Conservation (phyloP, 306 rosid species). For the Hippophae tibetana region DNA sequence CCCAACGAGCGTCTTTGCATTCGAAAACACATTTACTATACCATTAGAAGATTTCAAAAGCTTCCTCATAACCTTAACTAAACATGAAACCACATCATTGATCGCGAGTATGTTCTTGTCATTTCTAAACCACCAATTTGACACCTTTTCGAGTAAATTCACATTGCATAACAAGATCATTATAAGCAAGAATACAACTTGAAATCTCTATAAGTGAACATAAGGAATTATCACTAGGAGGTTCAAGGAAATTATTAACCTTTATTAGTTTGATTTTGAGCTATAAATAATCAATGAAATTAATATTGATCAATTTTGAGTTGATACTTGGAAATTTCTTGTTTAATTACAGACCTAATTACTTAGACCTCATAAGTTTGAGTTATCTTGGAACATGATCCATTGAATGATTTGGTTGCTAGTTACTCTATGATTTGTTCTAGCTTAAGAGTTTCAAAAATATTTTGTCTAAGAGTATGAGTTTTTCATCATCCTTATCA, state of each 20-base stretch:
- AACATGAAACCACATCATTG: conserved; percentile 79
- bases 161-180: conserved; percentile 89
- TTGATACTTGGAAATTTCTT: too few species aligned
- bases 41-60: conserved; percentile 58
- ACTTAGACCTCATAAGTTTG: too few species aligned
- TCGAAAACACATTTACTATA: conserved; percentile 34
- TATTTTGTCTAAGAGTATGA: too few species aligned
- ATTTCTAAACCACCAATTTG: conserved; percentile 79
- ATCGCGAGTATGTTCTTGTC: conserved; percentile 83
- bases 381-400: too few species aligned
- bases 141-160: conserved; percentile 66
- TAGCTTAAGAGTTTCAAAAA: too few species aligned
- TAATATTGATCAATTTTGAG: too few species aligned
- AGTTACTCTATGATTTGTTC: too few species aligned
- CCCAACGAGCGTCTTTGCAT: conserved; percentile 74
- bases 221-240: conserved; percentile 63
- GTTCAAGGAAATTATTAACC: conserved; percentile 69
- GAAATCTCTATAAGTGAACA: conserved; percentile 80
- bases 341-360: too few species aligned
- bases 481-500: too few species aligned
- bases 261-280: conserved; percentile 9
- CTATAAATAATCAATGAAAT: too few species aligned
- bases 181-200: conserved; percentile 84
- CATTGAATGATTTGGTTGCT: too few species aligned
- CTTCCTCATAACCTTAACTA: conserved; percentile 65